Evolutionary conservation across 805 yeast genomes (phyloP).

Genomic region (Wickerhamiella shivajii): DNA sequence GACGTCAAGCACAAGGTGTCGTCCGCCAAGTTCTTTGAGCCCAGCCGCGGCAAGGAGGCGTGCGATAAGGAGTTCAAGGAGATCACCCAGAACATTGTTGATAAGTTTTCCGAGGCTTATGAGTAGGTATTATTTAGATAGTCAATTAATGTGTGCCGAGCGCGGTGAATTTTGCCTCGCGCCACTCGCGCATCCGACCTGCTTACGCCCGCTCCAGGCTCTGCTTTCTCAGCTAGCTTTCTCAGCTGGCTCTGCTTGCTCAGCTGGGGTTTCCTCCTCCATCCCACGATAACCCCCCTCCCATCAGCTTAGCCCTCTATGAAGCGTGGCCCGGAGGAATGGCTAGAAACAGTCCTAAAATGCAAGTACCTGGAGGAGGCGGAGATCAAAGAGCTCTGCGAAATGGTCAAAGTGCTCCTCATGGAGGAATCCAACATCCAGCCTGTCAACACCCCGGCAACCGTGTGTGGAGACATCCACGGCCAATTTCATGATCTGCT

Average conservation of each 20-base stretch:
- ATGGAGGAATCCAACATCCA: slow-evolving; percentile 97
- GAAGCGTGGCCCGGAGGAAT: slow-evolving; percentile 67
- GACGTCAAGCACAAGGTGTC: slow-evolving; percentile 91
- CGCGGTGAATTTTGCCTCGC: no score
- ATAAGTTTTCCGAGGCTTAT: slow-evolving; percentile 88
- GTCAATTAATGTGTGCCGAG: background rate
- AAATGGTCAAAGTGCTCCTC: slow-evolving; percentile 78
- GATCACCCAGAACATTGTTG: slow-evolving; percentile 60
- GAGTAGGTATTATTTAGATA: slow-evolving; percentile 35
- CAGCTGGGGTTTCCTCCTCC: no score
- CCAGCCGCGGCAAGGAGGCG: slow-evolving; percentile 75
- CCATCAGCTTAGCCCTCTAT: no score
- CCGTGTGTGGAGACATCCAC: slow-evolving; percentile 83
- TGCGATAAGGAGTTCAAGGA: slow-evolving; percentile 64
- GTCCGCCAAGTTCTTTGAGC: slow-evolving; percentile 91
- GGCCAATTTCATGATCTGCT: slow-evolving; percentile 94
- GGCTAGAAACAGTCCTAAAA: slow-evolving; percentile 87
- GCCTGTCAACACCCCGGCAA: slow-evolving; percentile 89
- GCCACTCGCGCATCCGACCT: no score
- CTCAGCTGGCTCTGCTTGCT: no score
- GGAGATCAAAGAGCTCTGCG: slow-evolving; percentile 94
- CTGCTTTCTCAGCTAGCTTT: no score
- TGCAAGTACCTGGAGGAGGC: slow-evolving; percentile 79
- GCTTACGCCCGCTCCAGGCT: no score
- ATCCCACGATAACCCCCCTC: no score